Evolutionary conservation across 2,329 filamentous ascomycete genomes (phyloP).

Genomic region (Ilyonectria sp.): DNA sequence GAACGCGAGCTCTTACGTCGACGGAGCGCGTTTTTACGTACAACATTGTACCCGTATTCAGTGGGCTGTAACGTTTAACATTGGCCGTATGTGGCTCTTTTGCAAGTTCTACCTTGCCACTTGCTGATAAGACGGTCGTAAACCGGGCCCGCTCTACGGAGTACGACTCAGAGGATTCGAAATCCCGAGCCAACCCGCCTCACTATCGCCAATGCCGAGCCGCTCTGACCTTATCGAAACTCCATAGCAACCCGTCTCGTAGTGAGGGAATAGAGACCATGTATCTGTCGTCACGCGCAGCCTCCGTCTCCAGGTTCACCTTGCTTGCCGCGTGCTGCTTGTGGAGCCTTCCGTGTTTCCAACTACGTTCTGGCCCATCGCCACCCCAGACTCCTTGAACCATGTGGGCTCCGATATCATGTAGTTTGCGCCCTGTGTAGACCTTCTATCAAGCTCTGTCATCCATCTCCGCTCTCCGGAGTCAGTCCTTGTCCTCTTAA

Average conservation of each 20-base stretch:
- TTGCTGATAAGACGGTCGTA: background rate
- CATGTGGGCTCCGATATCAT: slow-evolving; percentile 24
- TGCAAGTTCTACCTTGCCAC: background rate
- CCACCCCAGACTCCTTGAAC: slow-evolving; percentile 4
- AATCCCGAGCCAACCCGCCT: background rate
- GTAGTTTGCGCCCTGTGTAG: slow-evolving; percentile 17
- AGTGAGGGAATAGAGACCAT: background rate
- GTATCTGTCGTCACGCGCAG: slow-evolving; percentile 10
- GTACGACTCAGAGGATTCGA: background rate
- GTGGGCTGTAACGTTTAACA: background rate
- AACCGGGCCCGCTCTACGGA: background rate
- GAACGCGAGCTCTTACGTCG: slow-evolving; percentile 4
- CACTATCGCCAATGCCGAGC: background rate
- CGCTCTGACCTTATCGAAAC: background rate
- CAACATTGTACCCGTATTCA: background rate
- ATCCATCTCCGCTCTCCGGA: slow-evolving; percentile 10
- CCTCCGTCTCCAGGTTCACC: slow-evolving; percentile 12
- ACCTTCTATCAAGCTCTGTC: slow-evolving; percentile 2
- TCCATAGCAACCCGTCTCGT: background rate
- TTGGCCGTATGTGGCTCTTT: background rate
- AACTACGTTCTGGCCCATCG: slow-evolving; percentile 7
- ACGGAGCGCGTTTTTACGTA: slow-evolving; percentile 9
- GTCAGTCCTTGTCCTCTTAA: slow-evolving; percentile 6
- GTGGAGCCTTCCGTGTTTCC: slow-evolving; percentile 5
- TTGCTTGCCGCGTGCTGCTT: slow-evolving; percentile 1